Base-by-base conservation (phyloP, 768 basidiomycete genomes). In the Panaeolus cyanescens region DNA sequence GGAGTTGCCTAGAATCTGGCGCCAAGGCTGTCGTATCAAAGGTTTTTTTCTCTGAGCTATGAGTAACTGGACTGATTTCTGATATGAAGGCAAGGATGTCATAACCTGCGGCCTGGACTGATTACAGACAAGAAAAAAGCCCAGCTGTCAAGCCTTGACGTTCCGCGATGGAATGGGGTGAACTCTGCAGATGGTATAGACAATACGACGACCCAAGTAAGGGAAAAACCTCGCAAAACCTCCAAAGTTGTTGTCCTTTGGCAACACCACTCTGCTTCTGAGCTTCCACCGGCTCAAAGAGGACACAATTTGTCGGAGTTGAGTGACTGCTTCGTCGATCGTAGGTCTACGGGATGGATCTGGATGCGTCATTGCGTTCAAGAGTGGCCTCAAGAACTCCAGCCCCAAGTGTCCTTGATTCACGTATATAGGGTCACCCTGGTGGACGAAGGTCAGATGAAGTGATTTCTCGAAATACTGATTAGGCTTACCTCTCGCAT, bases 301-400 rank as follows among this genome's bases (percentile, higher is more conserved):
- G 6, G 30, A 22, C 7, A 62, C 37, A 13, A 66, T 65, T 0
- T 62, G 55, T 10, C 66, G 62, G 72, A 79, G 76, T 0, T 72
- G 71, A 0, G 37, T 4, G 0, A 78, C 72, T 2, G 76, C 76
- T 30, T 74, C 64, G n/a, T 79, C 73, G 55, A 78, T 79, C 0
- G 64, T 75, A 0, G 79, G 79, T n/a, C 79, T 71, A 54, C 73
- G 70, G 0, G 61, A 22, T 0, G 79, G 78, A 33, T 80, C 75
- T 2, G 67, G 60, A 10, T 74, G 71, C 1, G 73, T 66, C 81
- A 83, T 80, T 13, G 71, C 72, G 0, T 62, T 50, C 10, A 80
- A 60, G 4, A 80, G 65, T 1, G 70, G 68, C 32, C 56, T 31
- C 68, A 81, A 66, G 39, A 80, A 79, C 1, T 71, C 69, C 17